phyloP scores from a whole-genome alignment of 2,329 filamentous ascomycete genomes.

The Ophiostoma tasmaniense region DNA sequence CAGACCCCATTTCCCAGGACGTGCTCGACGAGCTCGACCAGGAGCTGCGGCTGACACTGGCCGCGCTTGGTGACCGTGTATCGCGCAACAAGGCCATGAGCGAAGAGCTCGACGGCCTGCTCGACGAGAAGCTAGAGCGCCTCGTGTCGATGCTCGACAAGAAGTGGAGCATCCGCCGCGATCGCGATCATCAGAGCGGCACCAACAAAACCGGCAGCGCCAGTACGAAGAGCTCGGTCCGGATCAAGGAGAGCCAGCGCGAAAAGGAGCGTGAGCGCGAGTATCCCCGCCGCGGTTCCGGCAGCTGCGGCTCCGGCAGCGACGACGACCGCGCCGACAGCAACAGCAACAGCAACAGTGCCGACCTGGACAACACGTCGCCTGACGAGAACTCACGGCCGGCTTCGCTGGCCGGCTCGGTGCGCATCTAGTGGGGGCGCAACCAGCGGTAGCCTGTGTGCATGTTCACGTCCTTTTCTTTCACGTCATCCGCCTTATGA shows the following conservation, averaged over 20 bases:
- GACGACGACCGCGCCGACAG: constrained; percentile 1
- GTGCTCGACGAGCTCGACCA: constrained; percentile 55
- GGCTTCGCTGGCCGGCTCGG: constrained; percentile 9
- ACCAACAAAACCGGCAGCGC: neutral
- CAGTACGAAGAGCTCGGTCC: neutral
- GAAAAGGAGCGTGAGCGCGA: constrained; percentile 9
- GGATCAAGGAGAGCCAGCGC: neutral
- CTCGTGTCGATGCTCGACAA: constrained; percentile 65
- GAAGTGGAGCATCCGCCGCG: constrained; percentile 45
- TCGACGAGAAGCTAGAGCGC: constrained; percentile 68
- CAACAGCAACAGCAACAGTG: constrained; percentile 8
- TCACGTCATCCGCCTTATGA: neutral
- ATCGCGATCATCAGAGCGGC: neutral
- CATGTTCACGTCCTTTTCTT: neutral
- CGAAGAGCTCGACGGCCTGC: constrained; percentile 52
- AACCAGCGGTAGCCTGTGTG: neutral
- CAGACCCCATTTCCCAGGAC: constrained; percentile 47
- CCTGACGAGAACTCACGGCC: constrained; percentile 18
- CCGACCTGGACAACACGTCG: constrained; percentile 18
- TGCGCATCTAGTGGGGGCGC: constrained; percentile 11
- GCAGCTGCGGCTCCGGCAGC: constrained; percentile 6
- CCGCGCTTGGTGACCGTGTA: constrained; percentile 50
- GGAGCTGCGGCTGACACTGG: constrained; percentile 54
- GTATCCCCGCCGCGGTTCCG: constrained; percentile 2
- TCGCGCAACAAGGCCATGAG: constrained; percentile 45